Percentiles rank a stretch among this genome's conserved stretches.
These are phyloP conservation scores for Protomyces inouyei DNA, from an alignment of 1,139 yeast genomes.

Conservation along the genomic window DNA sequence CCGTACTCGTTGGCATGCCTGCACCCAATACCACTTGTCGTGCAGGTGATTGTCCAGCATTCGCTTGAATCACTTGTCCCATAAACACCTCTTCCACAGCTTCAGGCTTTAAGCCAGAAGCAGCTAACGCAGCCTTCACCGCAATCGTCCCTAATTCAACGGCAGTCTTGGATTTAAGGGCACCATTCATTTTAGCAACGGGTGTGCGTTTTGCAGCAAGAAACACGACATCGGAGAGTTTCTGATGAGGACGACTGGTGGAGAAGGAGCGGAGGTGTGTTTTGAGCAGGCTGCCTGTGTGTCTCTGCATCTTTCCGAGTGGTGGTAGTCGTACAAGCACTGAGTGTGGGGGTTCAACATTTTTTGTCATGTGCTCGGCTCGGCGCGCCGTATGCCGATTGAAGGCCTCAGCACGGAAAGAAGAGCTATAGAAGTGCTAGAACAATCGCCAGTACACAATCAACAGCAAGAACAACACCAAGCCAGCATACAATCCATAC, in stretches of 20 bases:
- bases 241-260: background rate
- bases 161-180: slow-evolving; percentile 65
- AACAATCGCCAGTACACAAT: slow-evolving; percentile 55
- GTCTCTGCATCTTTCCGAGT: background rate
- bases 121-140: slow-evolving; percentile 47
- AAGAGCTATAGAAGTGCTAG: background rate
- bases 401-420: too few relatives aligned
- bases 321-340: too few relatives aligned
- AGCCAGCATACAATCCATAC: slow-evolving; percentile 77
- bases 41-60: slow-evolving; percentile 95
- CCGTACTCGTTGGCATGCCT: slow-evolving; percentile 70
- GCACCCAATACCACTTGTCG: slow-evolving; percentile 93
- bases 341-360: too few relatives aligned
- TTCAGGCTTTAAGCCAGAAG: slow-evolving; percentile 50
- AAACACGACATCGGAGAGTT: slow-evolving; percentile 58
- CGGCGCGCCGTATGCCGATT: too few relatives aligned
- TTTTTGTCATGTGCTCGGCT: too few relatives aligned
- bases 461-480: slow-evolving; percentile 67
- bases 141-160: slow-evolving; percentile 89
- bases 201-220: slow-evolving; percentile 93
- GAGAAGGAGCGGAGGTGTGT: background rate
- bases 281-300: background rate
- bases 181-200: slow-evolving; percentile 86
- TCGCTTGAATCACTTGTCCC: slow-evolving; percentile 90
- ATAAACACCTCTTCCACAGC: slow-evolving; percentile 84